Percentiles rank a stretch among this genome's conserved stretches.
These are phyloP conservation scores for Davidsoniella virescens DNA, from an alignment of 2,329 filamentous ascomycete genomes.

Conservation along the genomic window DNA sequence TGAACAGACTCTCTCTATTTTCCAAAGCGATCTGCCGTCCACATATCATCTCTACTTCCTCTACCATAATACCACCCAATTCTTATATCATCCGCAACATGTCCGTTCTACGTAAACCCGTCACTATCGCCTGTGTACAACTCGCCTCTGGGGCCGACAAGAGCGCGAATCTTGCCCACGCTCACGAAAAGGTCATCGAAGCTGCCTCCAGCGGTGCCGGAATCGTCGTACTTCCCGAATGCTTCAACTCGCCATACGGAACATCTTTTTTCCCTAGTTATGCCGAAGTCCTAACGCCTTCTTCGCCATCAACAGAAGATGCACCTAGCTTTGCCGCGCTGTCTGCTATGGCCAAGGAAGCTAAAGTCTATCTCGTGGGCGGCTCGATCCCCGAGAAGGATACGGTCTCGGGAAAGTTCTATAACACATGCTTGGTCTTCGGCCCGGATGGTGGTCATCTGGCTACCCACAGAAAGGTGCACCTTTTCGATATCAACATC, in stretches of 20 bases:
- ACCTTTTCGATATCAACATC: constrained; percentile 96
- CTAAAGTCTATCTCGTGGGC: constrained; percentile 67
- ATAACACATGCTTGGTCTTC: constrained; percentile 84
- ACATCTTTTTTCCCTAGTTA: constrained; percentile 80
- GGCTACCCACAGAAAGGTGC: constrained; percentile 82
- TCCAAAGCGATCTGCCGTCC: not conserved
- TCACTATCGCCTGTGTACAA: constrained; percentile 71
- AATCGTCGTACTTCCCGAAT: constrained; percentile 87
- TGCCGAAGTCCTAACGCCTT: constrained; percentile 67
- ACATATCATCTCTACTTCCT: not conserved
- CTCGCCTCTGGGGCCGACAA: constrained; percentile 73
- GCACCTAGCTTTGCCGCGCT: constrained; percentile 79
- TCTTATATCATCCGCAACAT: constrained; percentile 20
- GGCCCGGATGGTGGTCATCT: constrained; percentile 61
- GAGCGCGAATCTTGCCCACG: constrained; percentile 62
- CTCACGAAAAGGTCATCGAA: constrained; percentile 66
- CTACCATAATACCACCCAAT: not conserved
- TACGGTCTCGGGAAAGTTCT: constrained; percentile 44
- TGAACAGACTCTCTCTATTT: constrained; percentile 6
- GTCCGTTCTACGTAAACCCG: constrained; percentile 47
- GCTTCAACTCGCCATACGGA: constrained; percentile 97
- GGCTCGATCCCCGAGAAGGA: constrained; percentile 83
- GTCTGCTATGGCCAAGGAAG: constrained; percentile 60
- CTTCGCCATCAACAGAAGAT: constrained; percentile 48
- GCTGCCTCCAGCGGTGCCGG: constrained; percentile 62